phyloP scores from a whole-genome alignment of 768 basidiomycete species.

The Boletus eberwhitei region DNA sequence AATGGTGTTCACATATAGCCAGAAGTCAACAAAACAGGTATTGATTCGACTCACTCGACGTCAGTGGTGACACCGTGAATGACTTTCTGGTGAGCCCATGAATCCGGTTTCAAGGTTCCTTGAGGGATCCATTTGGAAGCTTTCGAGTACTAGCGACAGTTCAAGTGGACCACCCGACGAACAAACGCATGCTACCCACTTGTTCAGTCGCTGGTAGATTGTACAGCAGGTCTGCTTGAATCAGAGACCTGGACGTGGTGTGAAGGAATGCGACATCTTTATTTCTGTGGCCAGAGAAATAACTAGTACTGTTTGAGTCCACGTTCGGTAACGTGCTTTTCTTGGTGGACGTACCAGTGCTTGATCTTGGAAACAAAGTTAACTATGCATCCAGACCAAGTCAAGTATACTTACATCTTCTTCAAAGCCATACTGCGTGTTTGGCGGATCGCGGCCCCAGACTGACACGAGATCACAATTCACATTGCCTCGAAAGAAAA shows the following conservation, averaged over 20 bases:
- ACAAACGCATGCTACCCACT: conserved; percentile 30
- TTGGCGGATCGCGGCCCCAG: conserved; percentile 61
- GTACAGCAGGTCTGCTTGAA: conserved; percentile 80
- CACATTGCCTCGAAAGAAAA: background rate
- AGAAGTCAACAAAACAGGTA: background rate
- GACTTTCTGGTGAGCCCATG: conserved; percentile 29
- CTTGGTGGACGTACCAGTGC: conserved; percentile 38
- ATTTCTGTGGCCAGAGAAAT: conserved; percentile 68
- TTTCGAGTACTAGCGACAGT: conserved; percentile 36
- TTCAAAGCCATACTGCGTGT: conserved; percentile 75
- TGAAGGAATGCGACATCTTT: conserved; percentile 87
- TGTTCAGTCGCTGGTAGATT: conserved; percentile 82
- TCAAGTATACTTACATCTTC: conserved; percentile 45
- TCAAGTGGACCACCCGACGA: background rate
- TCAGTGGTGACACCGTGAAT: conserved; percentile 20
- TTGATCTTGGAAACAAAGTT: conserved; percentile 38
- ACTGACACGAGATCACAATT: conserved; percentile 26
- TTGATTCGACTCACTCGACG: conserved; percentile 25
- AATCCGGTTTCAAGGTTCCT: conserved; percentile 27
- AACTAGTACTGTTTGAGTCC: conserved; percentile 36
- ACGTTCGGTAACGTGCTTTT: background rate
- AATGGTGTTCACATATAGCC: background rate
- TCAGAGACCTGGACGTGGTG: conserved; percentile 60
- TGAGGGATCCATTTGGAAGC: conserved; percentile 30
- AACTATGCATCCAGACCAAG: background rate